Evolutionary conservation across 2,329 filamentous ascomycete genomes (phyloP).

Genomic region (Neocatenulostroma microsporum): DNA sequence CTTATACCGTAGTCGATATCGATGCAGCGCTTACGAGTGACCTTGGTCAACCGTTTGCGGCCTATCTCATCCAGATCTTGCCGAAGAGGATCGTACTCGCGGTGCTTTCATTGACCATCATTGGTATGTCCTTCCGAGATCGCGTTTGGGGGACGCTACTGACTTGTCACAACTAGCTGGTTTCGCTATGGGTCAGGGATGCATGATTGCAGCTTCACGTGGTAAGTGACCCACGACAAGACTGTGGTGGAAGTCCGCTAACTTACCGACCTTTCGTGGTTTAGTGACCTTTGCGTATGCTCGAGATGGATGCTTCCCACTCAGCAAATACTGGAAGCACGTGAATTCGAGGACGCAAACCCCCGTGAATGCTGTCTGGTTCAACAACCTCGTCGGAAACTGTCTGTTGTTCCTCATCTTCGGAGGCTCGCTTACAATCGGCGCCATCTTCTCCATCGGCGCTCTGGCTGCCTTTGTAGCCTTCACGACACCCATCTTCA

Average conservation of each 20-base stretch:
- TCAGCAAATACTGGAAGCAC: slow-evolving; percentile 50
- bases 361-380: slow-evolving; percentile 63
- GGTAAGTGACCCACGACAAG: too few relatives aligned
- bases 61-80: slow-evolving; percentile 59
- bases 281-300: slow-evolving; percentile 51
- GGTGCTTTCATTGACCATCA: slow-evolving; percentile 57
- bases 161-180: too few relatives aligned
- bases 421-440: slow-evolving; percentile 54
- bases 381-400: slow-evolving; percentile 55
- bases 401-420: slow-evolving; percentile 58
- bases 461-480: slow-evolving; percentile 60
- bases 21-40: slow-evolving; percentile 50
- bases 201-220: slow-evolving; percentile 55
- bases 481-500: slow-evolving; percentile 52
- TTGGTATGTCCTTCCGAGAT: too few relatives aligned
- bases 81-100: slow-evolving; percentile 53
- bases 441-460: slow-evolving; percentile 62
- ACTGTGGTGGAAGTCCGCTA: too few relatives aligned
- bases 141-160: too few relatives aligned
- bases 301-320: slow-evolving; percentile 62
- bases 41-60: slow-evolving; percentile 62
- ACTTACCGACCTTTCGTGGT: too few relatives aligned
- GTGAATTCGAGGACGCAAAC: slow-evolving; percentile 57
- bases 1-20: slow-evolving; percentile 63
- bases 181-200: slow-evolving; percentile 66